Base-by-base conservation (phyloP, 768 basidiomycete species). In the Phaeotremella fagi region DNA sequence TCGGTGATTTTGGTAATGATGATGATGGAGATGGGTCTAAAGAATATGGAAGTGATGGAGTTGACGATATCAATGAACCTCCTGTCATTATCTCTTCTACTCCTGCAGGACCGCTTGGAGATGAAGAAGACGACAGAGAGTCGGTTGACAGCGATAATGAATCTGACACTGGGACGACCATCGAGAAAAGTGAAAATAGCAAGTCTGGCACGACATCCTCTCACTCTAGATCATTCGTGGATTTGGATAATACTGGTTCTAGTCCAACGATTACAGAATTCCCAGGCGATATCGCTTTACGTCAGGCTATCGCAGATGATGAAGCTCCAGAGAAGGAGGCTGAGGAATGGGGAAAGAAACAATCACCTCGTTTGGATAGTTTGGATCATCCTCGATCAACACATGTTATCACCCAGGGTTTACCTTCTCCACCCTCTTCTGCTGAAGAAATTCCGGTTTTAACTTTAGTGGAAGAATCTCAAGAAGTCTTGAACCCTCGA, bases 1-100 rank as follows among this genome's bases (percentile, higher is more conserved):
- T 65, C 20, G 64, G 60, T 12, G 64, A 65, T 20, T 65, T 54
- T 31, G 52, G 38, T 2, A 38, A 35, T 14, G 44, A 33, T 7
- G 12, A 20, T 23, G 55, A 35, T 23, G 41, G 11, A 38, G 50
- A 23, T 4, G 44, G 25, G 15, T 24, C 44, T 6, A 41, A 22
- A 22, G 38, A 41, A 20, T 11, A 41, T 6, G 46, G 33, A 5
- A 38, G 15, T 28, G 37, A 37, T 18, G 50, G 26, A 15, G 42
- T 52, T 11, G 20, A 38, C 22, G 23, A 44, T 5, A n/a, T 51
- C 23, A 50, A 27, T 20, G 50, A 56, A 28, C 50, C 50, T 31
- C 55, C 55, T 38, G 44, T 33, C 20, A 20, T 52, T 16, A 24
- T 29, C 23, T 45, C 44, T 6, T 45, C 27, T 14, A 29, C 42